phyloP scores from a whole-genome alignment of 306 rosid genomes.

The Heteromeles arbutifolia region DNA sequence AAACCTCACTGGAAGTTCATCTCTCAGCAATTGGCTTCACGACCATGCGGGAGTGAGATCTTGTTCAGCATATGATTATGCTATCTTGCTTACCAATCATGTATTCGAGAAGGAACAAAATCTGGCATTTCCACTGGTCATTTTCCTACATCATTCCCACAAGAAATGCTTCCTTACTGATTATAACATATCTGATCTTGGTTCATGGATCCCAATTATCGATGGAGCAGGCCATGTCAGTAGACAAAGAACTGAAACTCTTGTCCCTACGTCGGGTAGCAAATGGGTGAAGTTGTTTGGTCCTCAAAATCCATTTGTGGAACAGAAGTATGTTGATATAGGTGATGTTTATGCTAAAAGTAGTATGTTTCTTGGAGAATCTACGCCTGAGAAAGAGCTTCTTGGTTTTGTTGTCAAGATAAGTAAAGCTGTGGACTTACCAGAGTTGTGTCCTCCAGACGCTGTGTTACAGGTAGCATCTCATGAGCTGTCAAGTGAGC shows the following conservation, averaged over 20 bases:
- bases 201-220: neutral
- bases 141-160: conserved; percentile 2
- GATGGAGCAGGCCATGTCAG: conserved; percentile 7
- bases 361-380: conserved; percentile 5
- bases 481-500: conserved; percentile 9
- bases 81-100: neutral
- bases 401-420: conserved; percentile 9
- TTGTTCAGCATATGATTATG: neutral
- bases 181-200: neutral
- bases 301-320: neutral
- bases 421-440: conserved; percentile 5
- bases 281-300: conserved; percentile 16
- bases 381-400: neutral
- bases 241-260: neutral
- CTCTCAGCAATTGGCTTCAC: neutral
- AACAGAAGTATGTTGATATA: conserved; percentile 4
- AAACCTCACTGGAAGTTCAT: neutral
- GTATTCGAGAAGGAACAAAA: neutral
- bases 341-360: neutral
- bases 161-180: neutral
- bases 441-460: conserved; percentile 11
- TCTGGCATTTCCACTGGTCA: neutral
- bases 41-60: neutral
- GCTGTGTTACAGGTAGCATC: neutral
- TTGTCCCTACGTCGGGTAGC: conserved; percentile 13